Percentiles rank a stretch among this genome's conserved stretches.
Conservation (phyloP, 1,139 yeast species). For the Saccharomyces uvarum region DNA sequence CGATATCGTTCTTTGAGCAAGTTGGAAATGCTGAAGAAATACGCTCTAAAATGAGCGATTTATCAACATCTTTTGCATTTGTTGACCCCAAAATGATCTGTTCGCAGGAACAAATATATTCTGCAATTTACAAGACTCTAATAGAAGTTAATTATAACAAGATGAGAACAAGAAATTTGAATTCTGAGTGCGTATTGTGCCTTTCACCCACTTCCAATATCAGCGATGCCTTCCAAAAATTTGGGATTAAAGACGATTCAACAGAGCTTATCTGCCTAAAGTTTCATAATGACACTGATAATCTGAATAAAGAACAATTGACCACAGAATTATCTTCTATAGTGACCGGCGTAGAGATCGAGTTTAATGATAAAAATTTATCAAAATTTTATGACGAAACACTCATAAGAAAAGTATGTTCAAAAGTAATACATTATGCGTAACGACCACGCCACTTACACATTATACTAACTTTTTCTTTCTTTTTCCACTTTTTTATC, state of each 20-base stretch:
- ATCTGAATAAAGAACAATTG: constrained; percentile 14
- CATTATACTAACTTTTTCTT: constrained; percentile 4
- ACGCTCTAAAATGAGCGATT: constrained; percentile 32
- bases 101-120: constrained; percentile 42
- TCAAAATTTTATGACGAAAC: constrained; percentile 30
- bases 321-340: constrained; percentile 8
- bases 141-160: constrained; percentile 37
- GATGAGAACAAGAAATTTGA: constrained; percentile 42
- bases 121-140: constrained; percentile 45
- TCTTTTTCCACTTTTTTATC: constrained; percentile 3
- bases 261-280: constrained; percentile 35
- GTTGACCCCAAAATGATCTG: constrained; percentile 40
- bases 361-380: constrained; percentile 33
- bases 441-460: not conserved
- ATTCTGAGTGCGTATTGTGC: constrained; percentile 47
- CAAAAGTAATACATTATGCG: not conserved
- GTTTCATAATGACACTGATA: constrained; percentile 22
- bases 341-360: constrained; percentile 32
- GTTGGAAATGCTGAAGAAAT: constrained; percentile 38
- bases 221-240: constrained; percentile 40
- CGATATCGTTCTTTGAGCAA: constrained; percentile 36
- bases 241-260: constrained; percentile 39
- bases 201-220: constrained; percentile 45
- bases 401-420: constrained; percentile 33
- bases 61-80: constrained; percentile 36